These are phyloP conservation scores for Geotrichum ghanense DNA, from an alignment of 805 yeast genomes.

Conservation along the genomic window DNA sequence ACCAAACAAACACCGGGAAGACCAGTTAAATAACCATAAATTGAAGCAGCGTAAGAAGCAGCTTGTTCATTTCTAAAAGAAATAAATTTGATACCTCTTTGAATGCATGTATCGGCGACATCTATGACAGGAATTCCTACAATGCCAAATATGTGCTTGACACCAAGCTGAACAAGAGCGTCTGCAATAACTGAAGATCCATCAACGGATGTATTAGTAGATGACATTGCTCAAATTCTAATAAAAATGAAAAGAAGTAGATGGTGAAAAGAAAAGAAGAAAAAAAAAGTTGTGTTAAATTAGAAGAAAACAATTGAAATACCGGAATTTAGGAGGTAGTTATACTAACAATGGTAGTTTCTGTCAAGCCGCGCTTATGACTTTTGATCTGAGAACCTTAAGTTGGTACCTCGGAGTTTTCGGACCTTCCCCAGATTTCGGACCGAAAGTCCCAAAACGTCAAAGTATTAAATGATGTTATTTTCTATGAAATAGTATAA, in stretches of 20 bases:
- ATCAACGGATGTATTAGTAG: slow-evolving; percentile 3
- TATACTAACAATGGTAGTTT: no score
- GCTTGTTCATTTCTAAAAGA: slow-evolving; percentile 62
- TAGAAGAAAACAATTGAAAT: no score
- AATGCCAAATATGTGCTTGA: slow-evolving; percentile 51
- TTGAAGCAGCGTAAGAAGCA: slow-evolving; percentile 67
- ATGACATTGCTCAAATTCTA: not conserved
- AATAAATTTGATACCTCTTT: slow-evolving; percentile 42
- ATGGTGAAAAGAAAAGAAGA: not conserved
- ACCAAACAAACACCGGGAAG: slow-evolving; percentile 56
- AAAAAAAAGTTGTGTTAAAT: no score
- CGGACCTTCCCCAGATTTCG: no score
- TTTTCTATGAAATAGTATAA: no score
- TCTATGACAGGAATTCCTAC: slow-evolving; percentile 72
- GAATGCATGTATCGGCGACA: slow-evolving; percentile 50
- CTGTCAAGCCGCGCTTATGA: no score
- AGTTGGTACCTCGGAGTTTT: no score
- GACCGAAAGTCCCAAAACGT: no score
- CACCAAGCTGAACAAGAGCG: slow-evolving; percentile 37
- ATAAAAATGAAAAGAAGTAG: not conserved
- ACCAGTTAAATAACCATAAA: slow-evolving; percentile 54
- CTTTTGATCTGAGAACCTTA: no score
- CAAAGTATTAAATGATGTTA: no score
- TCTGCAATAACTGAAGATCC: slow-evolving; percentile 42
- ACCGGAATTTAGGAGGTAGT: no score